phyloP scores from a whole-genome alignment of 768 basidiomycete species.

The Russula abietina region DNA sequence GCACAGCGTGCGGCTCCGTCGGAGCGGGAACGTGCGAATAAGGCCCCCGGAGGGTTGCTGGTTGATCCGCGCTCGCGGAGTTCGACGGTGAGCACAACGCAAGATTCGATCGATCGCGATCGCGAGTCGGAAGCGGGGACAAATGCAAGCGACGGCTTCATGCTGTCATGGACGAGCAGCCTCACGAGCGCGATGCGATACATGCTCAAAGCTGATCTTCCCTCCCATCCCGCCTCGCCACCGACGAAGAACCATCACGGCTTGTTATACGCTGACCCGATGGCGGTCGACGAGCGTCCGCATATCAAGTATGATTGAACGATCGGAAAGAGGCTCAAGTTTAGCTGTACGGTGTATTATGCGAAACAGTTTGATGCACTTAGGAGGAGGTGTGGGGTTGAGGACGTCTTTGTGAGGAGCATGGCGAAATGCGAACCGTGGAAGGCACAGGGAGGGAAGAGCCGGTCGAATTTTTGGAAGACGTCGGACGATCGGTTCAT shows the following conservation, averaged over 20 bases:
- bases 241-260: constrained; percentile 44
- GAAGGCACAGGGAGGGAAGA: constrained; percentile 77
- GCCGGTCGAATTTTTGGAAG: constrained; percentile 77
- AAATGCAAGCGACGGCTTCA: constrained; percentile 5
- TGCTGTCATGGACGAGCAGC: constrained; percentile 47
- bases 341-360: constrained; percentile 79
- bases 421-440: constrained; percentile 56
- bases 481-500: constrained; percentile 71
- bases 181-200: constrained; percentile 56
- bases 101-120: constrained; percentile 4
- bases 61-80: constrained; percentile 8
- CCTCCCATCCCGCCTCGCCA: constrained; percentile 31
- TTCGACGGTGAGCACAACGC: constrained; percentile 18
- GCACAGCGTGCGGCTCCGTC: not conserved
- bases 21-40: not conserved
- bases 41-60: not conserved
- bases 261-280: constrained; percentile 37
- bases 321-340: constrained; percentile 64
- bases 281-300: constrained; percentile 58
- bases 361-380: constrained; percentile 73
- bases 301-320: constrained; percentile 84
- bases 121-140: not conserved
- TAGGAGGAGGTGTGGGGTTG: constrained; percentile 60
- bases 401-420: constrained; percentile 52
- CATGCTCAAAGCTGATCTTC: constrained; percentile 40